Base-by-base conservation (phyloP, 352 stramenopile species). In the Phytophthora ramorum region DNA sequence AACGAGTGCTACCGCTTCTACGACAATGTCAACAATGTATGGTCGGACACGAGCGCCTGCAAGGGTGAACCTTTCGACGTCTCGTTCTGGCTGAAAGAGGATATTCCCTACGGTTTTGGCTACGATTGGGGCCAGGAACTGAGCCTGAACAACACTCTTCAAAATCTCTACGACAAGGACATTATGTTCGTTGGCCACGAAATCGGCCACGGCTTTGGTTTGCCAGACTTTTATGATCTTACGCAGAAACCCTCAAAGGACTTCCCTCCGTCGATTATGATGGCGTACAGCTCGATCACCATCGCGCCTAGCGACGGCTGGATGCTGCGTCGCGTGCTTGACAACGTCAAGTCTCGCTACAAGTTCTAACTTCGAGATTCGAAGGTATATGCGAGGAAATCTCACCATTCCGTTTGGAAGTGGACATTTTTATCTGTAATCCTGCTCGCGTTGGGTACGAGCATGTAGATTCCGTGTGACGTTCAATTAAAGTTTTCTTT, bases 241-340 rank as follows among this genome's bases (percentile, higher is more conserved):
- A 38, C 17, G 32, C 7, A 19, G 9, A 45, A 57, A 7, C 49
- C 49, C 5, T 13, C 19, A 13, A 37, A 32, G 17, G 49, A 57
- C 14, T 57, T 57, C 14, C 49, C 49, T n/a, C 28, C 28, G 4
- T 28, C 20, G 0, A 47, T 57, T n/a, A 46, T 57, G 61, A 48
- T 26, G 32, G 49, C 32, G 34, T 45, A 37, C 20, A 24, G 35
- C 16, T 69, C 61, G 26, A 48, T 35, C 7, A 63, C 54, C 5
- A 50, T 69, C 47, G 64, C 53, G 19, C 45, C 53, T 4, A 53
- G 24, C 38, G 61, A 69, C 32, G 60, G 60, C 44, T 69, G 60
- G 60, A 69, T 69, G 60, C 45, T 69, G 60, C 60, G 60, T 47
- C 53, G 61, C 5, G 47, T 69, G 7, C 60, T 54, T 8, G 52